phyloP scores from a whole-genome alignment of 2,329 filamentous ascomycete genomes.

The Venturia oleaginea region DNA sequence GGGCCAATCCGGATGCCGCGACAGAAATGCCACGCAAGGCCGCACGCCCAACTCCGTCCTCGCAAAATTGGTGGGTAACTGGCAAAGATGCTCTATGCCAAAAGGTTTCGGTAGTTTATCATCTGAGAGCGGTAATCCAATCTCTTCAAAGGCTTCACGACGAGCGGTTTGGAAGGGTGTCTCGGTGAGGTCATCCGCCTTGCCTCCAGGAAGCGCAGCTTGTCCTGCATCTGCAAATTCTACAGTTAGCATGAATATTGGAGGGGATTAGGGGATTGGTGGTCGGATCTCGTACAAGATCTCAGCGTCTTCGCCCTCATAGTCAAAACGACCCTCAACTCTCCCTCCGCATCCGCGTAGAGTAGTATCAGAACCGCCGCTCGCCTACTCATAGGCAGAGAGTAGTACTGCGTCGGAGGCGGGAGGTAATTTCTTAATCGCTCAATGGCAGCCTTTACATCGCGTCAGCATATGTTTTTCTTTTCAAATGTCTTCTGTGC shows the following conservation, averaged over 20 bases:
- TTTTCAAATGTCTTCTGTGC: background rate
- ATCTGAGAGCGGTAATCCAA: slow-evolving; percentile 71
- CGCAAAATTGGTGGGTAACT: slow-evolving; percentile 54
- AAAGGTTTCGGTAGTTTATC: slow-evolving; percentile 64
- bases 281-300: slow-evolving; percentile 46
- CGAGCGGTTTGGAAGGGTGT: slow-evolving; percentile 70
- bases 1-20: slow-evolving; percentile 9
- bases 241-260: background rate
- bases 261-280: background rate
- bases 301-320: slow-evolving; percentile 51
- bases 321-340: slow-evolving; percentile 59
- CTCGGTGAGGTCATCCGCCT: slow-evolving; percentile 46
- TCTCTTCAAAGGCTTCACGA: slow-evolving; percentile 86
- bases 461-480: background rate
- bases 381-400: slow-evolving; percentile 52
- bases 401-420: slow-evolving; percentile 48
- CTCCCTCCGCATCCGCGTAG: slow-evolving; percentile 73
- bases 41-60: slow-evolving; percentile 42
- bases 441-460: slow-evolving; percentile 37
- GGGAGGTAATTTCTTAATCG: slow-evolving; percentile 47
- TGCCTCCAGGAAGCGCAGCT: slow-evolving; percentile 73
- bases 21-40: slow-evolving; percentile 54
- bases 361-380: slow-evolving; percentile 83
- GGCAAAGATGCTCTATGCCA: slow-evolving; percentile 76
- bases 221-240: slow-evolving; percentile 56